Evolutionary conservation across 2,329 filamentous ascomycete species (phyloP).

Genomic region (Didymella pomorum): DNA sequence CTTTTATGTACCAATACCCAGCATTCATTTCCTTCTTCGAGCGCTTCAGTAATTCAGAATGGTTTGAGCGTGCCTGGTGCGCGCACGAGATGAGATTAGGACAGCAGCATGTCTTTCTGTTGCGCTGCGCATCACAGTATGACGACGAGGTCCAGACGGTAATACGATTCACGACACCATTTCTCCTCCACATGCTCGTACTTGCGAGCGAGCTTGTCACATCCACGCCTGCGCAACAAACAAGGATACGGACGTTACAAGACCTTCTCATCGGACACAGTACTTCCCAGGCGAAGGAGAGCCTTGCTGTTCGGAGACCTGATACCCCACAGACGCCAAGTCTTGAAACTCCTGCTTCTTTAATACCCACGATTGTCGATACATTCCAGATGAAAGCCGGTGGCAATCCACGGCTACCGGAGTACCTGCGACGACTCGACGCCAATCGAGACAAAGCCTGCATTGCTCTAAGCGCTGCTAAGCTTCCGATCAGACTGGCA

Average conservation of each 20-base stretch:
- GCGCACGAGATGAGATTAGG: slow-evolving; percentile 55
- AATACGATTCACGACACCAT: slow-evolving; percentile 52
- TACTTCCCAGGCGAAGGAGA: slow-evolving; percentile 13
- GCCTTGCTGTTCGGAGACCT: slow-evolving; percentile 25
- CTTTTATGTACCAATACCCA: slow-evolving; percentile 41
- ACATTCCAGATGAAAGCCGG: slow-evolving; percentile 53
- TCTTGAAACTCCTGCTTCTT: slow-evolving; percentile 17
- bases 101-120: slow-evolving; percentile 52
- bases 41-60: slow-evolving; percentile 52
- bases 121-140: slow-evolving; percentile 44
- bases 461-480: slow-evolving; percentile 53
- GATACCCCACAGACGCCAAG: slow-evolving; percentile 24
- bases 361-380: slow-evolving; percentile 42
- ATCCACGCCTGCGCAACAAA: slow-evolving; percentile 21
- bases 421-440: slow-evolving; percentile 50
- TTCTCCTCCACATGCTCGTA: slow-evolving; percentile 52
- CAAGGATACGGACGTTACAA: slow-evolving; percentile 33
- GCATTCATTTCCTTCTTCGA: slow-evolving; percentile 40
- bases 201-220: slow-evolving; percentile 41
- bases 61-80: slow-evolving; percentile 57
- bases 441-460: slow-evolving; percentile 55
- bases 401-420: slow-evolving; percentile 53
- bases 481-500: slow-evolving; percentile 50
- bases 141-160: slow-evolving; percentile 36
- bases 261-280: slow-evolving; percentile 28